Conservation (phyloP, 2,329 filamentous ascomycete species). For the Aureobasidium leucospermi region DNA sequence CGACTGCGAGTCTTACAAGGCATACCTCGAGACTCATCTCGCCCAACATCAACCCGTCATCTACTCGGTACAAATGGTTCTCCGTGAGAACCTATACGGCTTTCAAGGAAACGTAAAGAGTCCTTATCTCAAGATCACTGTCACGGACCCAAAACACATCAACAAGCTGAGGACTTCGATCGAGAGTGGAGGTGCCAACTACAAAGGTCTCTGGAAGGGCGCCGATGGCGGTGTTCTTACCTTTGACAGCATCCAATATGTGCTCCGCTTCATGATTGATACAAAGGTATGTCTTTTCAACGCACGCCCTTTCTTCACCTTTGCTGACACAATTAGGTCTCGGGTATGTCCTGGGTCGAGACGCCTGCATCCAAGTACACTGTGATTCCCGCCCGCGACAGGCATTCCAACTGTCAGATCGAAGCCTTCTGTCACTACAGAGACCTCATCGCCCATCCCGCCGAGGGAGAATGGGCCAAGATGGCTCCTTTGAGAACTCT, state of each 20-base stretch:
- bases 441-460: slow-evolving; percentile 77
- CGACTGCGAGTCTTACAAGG: slow-evolving; percentile 71
- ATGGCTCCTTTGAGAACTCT: slow-evolving; percentile 90
- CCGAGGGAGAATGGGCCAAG: slow-evolving; percentile 93
- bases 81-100: slow-evolving; percentile 86
- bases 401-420: slow-evolving; percentile 92
- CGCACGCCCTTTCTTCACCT: neutral
- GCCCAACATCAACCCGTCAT: slow-evolving; percentile 68
- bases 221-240: slow-evolving; percentile 69
- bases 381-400: slow-evolving; percentile 56
- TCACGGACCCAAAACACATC: slow-evolving; percentile 82
- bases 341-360: slow-evolving; percentile 97
- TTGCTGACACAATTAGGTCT: slow-evolving; percentile 47
- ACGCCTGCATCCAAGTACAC: slow-evolving; percentile 67
- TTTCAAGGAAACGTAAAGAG: slow-evolving; percentile 91
- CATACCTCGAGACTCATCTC: slow-evolving; percentile 71
- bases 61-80: slow-evolving; percentile 70
- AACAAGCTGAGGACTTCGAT: slow-evolving; percentile 66
- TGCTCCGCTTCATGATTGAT: slow-evolving; percentile 96
- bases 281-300: slow-evolving; percentile 54
- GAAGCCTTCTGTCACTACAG: slow-evolving; percentile 79
- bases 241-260: slow-evolving; percentile 93
- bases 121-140: slow-evolving; percentile 87
- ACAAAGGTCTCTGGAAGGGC: slow-evolving; percentile 80
- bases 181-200: slow-evolving; percentile 72